Base-by-base conservation (phyloP, 2,329 filamentous ascomycete genomes). In the Colletotrichum tofieldiae region DNA sequence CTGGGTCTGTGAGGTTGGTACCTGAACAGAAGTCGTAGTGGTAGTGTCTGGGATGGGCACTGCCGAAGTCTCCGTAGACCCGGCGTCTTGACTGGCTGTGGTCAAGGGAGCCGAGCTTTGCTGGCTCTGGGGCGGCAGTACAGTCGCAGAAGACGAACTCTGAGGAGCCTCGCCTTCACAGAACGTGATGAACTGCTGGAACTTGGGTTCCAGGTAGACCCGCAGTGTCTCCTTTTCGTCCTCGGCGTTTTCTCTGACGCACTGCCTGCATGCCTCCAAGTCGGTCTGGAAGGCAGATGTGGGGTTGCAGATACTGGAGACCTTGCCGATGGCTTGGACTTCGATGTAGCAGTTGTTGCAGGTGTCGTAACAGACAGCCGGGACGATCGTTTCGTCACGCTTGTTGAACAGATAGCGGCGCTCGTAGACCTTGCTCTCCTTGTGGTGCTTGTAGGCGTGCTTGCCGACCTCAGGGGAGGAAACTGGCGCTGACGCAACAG, bases 271-370 rank as follows among this genome's bases (percentile, higher is more conserved):
- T 0, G 67, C 54, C 0, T 62, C 20, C 14, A 84, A 80, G 29
- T 77, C 77, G 0, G 64, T 56, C 3, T 60, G 56, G 79, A 90
- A 92, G 0, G 78, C 69, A 0, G 87, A 88, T 8, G 62, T 78
- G 0, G 62, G 0, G 0, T 65, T 74, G 77, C 91, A 92, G 1
- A 92, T 84, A 0, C 56, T 75, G 0, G 81, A 72, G 0, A 77
- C 78, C 76, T 90, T 89, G 35, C 91, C 91, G 1, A 82, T 73
- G 0, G 71, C 75, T 67, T 88, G 82, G 0, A 82, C 88, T 75
- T 88, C 86, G 3, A 84, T 54, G 43, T 79, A 83, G 20, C 84
- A 85, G 39, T 84, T 82, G 73, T 91, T 86, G 78, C 91, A 93
- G 0, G 76, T 56, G 5, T 80, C 80, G 73, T 79, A 92, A 78